Conservation (phyloP, 306 rosid genomes). For the Gastrolobium villosum region DNA sequence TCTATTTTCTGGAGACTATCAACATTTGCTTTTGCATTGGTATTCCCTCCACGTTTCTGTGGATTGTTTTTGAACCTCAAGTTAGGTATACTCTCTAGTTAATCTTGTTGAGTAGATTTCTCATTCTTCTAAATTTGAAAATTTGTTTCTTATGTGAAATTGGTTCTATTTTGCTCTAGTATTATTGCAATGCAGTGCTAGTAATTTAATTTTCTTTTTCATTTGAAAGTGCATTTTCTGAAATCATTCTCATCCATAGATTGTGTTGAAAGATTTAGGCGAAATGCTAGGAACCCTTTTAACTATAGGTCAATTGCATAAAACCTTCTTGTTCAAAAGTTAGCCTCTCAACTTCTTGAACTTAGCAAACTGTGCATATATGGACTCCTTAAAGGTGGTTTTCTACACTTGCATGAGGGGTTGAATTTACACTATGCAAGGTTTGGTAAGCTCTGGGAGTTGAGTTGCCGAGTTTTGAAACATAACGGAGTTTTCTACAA, state of each 20-base stretch:
- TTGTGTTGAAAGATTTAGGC: neutral
- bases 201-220: slow-evolving; percentile 10
- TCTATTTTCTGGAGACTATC: slow-evolving; percentile 21
- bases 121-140: neutral
- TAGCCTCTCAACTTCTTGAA: neutral
- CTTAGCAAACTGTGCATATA: slow-evolving; percentile 9
- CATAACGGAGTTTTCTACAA: neutral
- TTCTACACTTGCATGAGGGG: neutral
- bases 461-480: slow-evolving; percentile 16
- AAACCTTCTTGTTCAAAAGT: neutral
- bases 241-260: neutral
- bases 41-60: slow-evolving; percentile 36
- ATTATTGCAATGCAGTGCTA: neutral
- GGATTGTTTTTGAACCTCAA: slow-evolving; percentile 25
- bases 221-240: neutral
- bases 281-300: slow-evolving; percentile 1
- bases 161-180: neutral
- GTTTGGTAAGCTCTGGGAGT: slow-evolving; percentile 7
- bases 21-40: slow-evolving; percentile 7
- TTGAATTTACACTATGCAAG: slow-evolving; percentile 14
- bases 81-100: slow-evolving; percentile 34
- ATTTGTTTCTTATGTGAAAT: neutral
- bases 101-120: slow-evolving; percentile 15
- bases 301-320: neutral
- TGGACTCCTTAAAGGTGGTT: neutral